Evolutionary conservation across 2,329 filamentous ascomycete species (phyloP), one percentile per base, ranked within the genome.

Genomic region (Stemphylium vesicarium): DNA sequence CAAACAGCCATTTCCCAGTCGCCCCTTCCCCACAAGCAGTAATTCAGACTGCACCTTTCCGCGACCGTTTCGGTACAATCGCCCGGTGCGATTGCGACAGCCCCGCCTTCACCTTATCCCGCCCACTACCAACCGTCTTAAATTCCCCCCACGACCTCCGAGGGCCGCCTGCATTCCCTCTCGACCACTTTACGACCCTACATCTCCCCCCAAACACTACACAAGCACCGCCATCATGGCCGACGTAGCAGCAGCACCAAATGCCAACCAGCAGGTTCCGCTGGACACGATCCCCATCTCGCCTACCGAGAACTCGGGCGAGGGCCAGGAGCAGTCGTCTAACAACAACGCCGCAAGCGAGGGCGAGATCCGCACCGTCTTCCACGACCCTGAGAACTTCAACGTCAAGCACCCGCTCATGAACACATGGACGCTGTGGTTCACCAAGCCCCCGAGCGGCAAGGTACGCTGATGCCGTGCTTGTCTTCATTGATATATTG

Each of bases 401-500:
- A 99, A 96, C 71, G 95, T 99, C 79, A 99, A 98, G 85, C 95
- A 99, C 78, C 94, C 93, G 65, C 85, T 99, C 58, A 93, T 96
- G 85, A 90, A 97, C 83, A 90, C 91, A 76, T 99, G 95, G 95
- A 98, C 95, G 56, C 84, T 99, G 52, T 99, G 96, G 96, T 99
- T 98, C 83, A 98, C 94, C 72, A 98, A 98, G 85, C 94, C 95
- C 49, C 90, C 94, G 38, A 96, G 88, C 76, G 93, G 92, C 81
- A 97, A 96, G 89, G 92, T 95, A 79, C 56, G 81, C 32, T 22
- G 12, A 7, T 47, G 16, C 33, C 13, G 13, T 40, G 44, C 32
- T 20, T 16, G 9, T 26, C 20, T 15, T 44, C 48, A 12, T 36
- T 18, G 16, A 44, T 15, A 48, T 39, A 35, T 32, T 20, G 29